These are phyloP conservation scores for Penicillium maclennaniae DNA, from an alignment of 495 filamentous ascomycete species.

Conservation along the genomic window DNA sequence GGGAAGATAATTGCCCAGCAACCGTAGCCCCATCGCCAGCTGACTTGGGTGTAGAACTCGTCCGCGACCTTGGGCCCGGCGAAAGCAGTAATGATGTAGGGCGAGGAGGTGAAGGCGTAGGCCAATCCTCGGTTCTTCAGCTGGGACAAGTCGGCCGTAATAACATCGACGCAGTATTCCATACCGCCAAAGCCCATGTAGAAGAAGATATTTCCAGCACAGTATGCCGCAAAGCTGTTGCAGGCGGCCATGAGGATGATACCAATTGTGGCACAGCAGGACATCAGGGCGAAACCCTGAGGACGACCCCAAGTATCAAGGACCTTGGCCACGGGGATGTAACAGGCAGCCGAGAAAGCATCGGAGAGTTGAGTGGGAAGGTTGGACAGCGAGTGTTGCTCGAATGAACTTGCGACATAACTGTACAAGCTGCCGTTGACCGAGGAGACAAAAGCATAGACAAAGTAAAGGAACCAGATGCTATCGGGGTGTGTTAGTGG, in stretches of 20 bases:
- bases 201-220: conserved; percentile 37
- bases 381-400: conserved; percentile 54
- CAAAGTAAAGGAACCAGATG: conserved; percentile 47
- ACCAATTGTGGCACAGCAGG: conserved; percentile 32
- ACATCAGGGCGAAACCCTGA: conserved; percentile 49
- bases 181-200: conserved; percentile 51
- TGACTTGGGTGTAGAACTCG: conserved; percentile 43
- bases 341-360: conserved; percentile 33
- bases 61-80: conserved; percentile 28
- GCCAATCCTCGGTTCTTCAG: conserved; percentile 57
- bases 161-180: conserved; percentile 49
- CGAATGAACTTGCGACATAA: conserved; percentile 48
- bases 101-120: conserved; percentile 54
- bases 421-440: conserved; percentile 28
- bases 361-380: conserved; percentile 54
- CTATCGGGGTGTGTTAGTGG: conserved; percentile 21
- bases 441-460: conserved; percentile 40
- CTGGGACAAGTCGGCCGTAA: conserved; percentile 58
- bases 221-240: not conserved
- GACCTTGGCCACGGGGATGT: conserved; percentile 61
- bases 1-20: conserved; percentile 56
- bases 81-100: conserved; percentile 43
- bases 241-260: conserved; percentile 51
- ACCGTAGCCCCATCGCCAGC: conserved; percentile 58
- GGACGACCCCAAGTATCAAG: conserved; percentile 64